Evolutionary conservation across 768 basidiomycete genomes (phyloP).

Genomic region (Terana coerulea): DNA sequence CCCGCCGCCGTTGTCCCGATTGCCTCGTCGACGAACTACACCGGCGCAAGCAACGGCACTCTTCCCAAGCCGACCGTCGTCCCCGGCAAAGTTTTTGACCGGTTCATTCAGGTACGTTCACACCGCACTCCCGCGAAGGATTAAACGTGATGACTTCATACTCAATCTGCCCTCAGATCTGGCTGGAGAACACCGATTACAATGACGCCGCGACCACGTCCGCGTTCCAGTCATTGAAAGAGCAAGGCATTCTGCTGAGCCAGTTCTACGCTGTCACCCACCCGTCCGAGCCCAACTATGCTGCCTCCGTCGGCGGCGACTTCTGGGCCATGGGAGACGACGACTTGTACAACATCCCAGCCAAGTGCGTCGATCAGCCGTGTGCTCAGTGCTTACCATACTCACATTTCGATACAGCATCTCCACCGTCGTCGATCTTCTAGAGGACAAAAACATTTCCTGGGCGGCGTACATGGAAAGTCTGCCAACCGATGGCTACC

Average conservation of each 20-base stretch:
- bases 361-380: conserved; percentile 13
- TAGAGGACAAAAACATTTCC: conserved; percentile 52
- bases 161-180: conserved; percentile 35
- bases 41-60: conserved; percentile 39
- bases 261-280: conserved; percentile 50
- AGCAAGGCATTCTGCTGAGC: conserved; percentile 42
- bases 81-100: conserved; percentile 40
- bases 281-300: conserved; percentile 62
- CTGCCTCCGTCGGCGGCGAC: conserved; percentile 47
- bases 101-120: conserved; percentile 35
- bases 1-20: conserved; percentile 27
- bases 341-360: conserved; percentile 24
- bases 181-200: conserved; percentile 63
- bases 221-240: conserved; percentile 35
- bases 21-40: conserved; percentile 33
- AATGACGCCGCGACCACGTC: conserved; percentile 21
- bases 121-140: background rate
- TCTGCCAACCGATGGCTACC: conserved; percentile 47
- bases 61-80: conserved; percentile 36
- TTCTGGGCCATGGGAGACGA: conserved; percentile 50
- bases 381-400: background rate
- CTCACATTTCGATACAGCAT: conserved; percentile 40
- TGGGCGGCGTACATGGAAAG: conserved; percentile 64
- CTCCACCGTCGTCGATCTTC: conserved; percentile 55
- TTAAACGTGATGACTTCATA: too few relatives aligned